Base-by-base conservation (phyloP, 164 flowering plant genomes). In the Sextonia rubra region DNA sequence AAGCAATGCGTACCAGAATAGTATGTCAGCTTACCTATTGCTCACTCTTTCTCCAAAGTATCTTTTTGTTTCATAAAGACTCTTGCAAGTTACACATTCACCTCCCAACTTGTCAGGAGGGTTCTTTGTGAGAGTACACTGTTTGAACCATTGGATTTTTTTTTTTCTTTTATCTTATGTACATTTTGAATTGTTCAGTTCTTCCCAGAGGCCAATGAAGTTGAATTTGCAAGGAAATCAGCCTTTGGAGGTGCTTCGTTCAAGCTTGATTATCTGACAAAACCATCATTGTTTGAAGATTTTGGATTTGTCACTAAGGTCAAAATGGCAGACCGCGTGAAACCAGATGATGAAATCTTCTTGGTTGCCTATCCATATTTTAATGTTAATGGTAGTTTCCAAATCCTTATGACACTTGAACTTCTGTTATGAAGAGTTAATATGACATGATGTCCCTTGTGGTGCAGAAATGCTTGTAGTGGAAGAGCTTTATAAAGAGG, bases 171-270 rank as follows among this genome's bases (percentile, higher is more conserved):
- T 61, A n/a, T 24, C 64, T 22, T 64, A 64, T 18, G 61, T 8
- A 44, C 55, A 61, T 22, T 12, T 27, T 3, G 3, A 64, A 52
- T 60, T 61, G 71, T 77, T 60, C 95, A 94, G 99, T 94, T 94
- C 80, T 92, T 94, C 66, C 97, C 97, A 0, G 99, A 94, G 86
- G 97, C 97, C 62, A 94, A 77, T 71, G 99, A 94, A 81, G 99
- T 92, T 49, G 77, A 83, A 69, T 88, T 92, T 79, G 97, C 99
- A 64, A 89, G 90, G 80, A 74, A 82, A 67, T 88, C 92, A 44
- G 86, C 70, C 27, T 91, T 94, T 82, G 92, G 79, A 76, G 99
- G 99, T 77, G 85, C 91, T 75, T 84, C 90, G 14, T 85, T 89
- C 68, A 92, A 91, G 84, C 82, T 94, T 73, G 99, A 94, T 78